Conservation (phyloP, 495 filamentous ascomycete genomes). For the Penicillium nucicola region DNA sequence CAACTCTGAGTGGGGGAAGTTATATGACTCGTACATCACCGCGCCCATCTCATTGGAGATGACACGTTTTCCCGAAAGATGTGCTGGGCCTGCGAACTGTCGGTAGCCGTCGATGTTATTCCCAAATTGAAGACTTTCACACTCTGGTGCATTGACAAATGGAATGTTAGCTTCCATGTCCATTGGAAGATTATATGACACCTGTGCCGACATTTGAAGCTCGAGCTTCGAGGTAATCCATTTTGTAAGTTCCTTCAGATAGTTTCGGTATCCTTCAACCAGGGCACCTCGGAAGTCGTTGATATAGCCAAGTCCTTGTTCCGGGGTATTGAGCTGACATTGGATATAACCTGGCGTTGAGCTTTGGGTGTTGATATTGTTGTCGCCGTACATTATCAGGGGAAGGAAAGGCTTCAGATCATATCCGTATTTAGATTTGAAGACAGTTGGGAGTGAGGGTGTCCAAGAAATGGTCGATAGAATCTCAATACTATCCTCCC, state of each 20-base stretch:
- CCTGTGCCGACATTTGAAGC: conserved; percentile 42
- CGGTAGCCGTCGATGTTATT: conserved; percentile 42
- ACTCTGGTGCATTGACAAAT: conserved; percentile 43
- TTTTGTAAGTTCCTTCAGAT: conserved; percentile 25
- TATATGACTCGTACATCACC: conserved; percentile 22
- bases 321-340: conserved; percentile 21
- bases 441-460: conserved; percentile 37
- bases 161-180: conserved; percentile 43
- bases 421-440: conserved; percentile 33
- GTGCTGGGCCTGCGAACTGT: conserved; percentile 45
- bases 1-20: conserved; percentile 21
- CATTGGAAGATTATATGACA: conserved; percentile 47
- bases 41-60: conserved; percentile 15
- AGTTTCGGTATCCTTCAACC: conserved; percentile 31
- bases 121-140: conserved; percentile 41
- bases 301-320: conserved; percentile 23
- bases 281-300: conserved; percentile 33
- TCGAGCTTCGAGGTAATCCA: conserved; percentile 33
- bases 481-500: conserved; percentile 52
- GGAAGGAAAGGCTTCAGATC: conserved; percentile 20
- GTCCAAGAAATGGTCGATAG: conserved; percentile 42
- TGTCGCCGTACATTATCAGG: conserved; percentile 21
- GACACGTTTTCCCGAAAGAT: conserved; percentile 25
- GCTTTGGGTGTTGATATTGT: conserved; percentile 23
- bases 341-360: conserved; percentile 14